Conservation (phyloP, 495 filamentous ascomycete species). For the Penicillium psychrofluorescens region DNA sequence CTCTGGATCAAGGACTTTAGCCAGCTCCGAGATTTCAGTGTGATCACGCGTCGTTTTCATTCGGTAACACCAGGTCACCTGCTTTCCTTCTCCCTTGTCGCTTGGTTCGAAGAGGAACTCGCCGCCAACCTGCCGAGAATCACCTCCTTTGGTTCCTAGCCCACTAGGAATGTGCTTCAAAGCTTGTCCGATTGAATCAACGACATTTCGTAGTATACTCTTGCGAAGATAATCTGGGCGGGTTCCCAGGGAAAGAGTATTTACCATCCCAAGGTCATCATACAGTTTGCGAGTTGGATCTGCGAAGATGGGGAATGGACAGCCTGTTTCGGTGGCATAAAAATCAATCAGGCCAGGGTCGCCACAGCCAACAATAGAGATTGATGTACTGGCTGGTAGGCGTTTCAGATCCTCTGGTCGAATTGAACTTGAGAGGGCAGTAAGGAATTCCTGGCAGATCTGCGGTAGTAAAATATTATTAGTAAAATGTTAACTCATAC, state of each 20-base stretch:
- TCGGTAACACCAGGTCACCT: slow-evolving; percentile 72
- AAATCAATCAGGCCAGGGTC: slow-evolving; percentile 61
- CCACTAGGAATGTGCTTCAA: slow-evolving; percentile 45
- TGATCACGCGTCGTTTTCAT: slow-evolving; percentile 80
- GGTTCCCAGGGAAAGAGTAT: slow-evolving; percentile 52
- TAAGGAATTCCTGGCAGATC: slow-evolving; percentile 59
- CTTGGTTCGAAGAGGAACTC: slow-evolving; percentile 70
- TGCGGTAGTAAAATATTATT: slow-evolving; percentile 32
- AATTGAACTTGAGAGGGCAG: slow-evolving; percentile 53
- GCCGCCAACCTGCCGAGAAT: slow-evolving; percentile 67
- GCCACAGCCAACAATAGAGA: slow-evolving; percentile 75
- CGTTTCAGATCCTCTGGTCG: slow-evolving; percentile 35
- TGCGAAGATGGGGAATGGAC: slow-evolving; percentile 74
- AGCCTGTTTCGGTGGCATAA: slow-evolving; percentile 56
- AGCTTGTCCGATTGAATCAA: slow-evolving; percentile 48
- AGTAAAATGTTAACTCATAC: not conserved
- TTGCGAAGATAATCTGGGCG: slow-evolving; percentile 61
- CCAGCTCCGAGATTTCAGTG: slow-evolving; percentile 56
- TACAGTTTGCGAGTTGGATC: slow-evolving; percentile 69
- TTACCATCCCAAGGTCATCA: slow-evolving; percentile 62
- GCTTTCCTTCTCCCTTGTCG: slow-evolving; percentile 35
- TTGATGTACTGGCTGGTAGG: slow-evolving; percentile 52
- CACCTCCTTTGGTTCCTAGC: slow-evolving; percentile 57
- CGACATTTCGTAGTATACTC: slow-evolving; percentile 33
- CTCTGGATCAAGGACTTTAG: slow-evolving; percentile 44